Conservation (phyloP, 2,329 filamentous ascomycete genomes). For the Chaetothyriales sp. region DNA sequence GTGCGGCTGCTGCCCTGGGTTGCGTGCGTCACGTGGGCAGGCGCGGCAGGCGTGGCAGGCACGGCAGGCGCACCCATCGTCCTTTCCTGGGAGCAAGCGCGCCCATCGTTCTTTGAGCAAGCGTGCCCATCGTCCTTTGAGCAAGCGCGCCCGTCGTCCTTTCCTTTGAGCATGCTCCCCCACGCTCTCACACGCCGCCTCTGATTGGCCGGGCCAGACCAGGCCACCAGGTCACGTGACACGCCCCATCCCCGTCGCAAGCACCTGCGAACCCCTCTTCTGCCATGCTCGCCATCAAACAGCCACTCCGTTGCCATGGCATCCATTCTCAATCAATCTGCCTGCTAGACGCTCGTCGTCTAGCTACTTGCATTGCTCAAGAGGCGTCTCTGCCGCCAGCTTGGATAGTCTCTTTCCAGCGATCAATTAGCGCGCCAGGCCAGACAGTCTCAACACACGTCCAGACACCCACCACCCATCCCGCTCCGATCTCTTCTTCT, state of each 20-base stretch:
- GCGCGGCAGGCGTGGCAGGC: no score
- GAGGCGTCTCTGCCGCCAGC: slow-evolving; percentile 33
- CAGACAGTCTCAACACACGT: slow-evolving; percentile 6
- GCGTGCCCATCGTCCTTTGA: no score
- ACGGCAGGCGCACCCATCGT: no score
- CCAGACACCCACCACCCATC: neutral
- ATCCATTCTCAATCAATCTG: slow-evolving; percentile 14
- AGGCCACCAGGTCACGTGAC: neutral
- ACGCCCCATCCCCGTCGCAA: neutral
- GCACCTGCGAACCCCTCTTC: neutral
- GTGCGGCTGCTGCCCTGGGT: no score
- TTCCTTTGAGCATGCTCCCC: no score
- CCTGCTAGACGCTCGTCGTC: slow-evolving; percentile 34
- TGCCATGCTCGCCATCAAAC: neutral
- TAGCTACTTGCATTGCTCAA: slow-evolving; percentile 29
- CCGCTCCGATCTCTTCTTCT: neutral
- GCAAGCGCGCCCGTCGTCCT: no score
- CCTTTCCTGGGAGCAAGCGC: no score
- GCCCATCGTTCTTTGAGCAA: no score
- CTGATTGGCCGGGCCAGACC: neutral
- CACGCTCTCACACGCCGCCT: neutral
- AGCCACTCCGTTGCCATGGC: slow-evolving; percentile 18
- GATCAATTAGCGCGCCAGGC: slow-evolving; percentile 31
- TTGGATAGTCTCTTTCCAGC: slow-evolving; percentile 30
- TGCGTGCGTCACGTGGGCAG: no score